Evolutionary conservation across 257 asterid genomes (phyloP), one percentile per base, ranked within the genome.

Genomic region (Scutellaria baicalensis): DNA sequence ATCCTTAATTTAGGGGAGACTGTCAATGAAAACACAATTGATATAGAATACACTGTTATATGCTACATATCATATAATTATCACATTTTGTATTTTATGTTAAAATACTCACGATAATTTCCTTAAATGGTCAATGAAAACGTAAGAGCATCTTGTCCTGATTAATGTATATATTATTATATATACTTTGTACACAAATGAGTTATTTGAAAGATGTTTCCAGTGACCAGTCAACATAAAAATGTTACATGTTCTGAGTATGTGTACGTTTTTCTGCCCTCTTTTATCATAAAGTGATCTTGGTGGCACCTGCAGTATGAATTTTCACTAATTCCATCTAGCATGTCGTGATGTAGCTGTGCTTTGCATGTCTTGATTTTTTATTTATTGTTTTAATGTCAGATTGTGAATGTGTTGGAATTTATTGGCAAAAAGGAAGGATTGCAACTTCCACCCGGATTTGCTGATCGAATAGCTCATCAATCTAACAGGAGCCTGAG

Each of bases 351-450:
- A 58, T 33, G 6, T 38, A 31, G 40, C 18, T 14, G n/a, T 10
- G 18, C 14, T 39, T 52, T 7, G 33, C 33, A 27, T 54, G 21
- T 48, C 3, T 55, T 55, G 39, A 55, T 55, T 43, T 61, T 18
- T 59, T 62, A 33, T 47, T 44, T 57, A 64, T 3, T n/a, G n/a
- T 50, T 62, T 6, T 5, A 49, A 47, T 76, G 70, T 51, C 85
- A 93, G 99, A 85, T 94, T 39, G 82, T 80, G 40, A 82, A 78
- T 69, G 96, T 91, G 66, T 77, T 91, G 79, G 99, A 94, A 60
- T 91, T 91, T 59, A 86, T 93, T 71, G 96, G 91, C 75, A 93
- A 89, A 84, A 93, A 90, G 84, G 99, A 93, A 81, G 87, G 86
- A 43, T 82, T 93, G 77, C 94, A 87, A 70, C 84, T 89, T 14